Base-by-base conservation (phyloP, 192 early-diverging fungal genomes). In the Umbelopsis isabellina region DNA sequence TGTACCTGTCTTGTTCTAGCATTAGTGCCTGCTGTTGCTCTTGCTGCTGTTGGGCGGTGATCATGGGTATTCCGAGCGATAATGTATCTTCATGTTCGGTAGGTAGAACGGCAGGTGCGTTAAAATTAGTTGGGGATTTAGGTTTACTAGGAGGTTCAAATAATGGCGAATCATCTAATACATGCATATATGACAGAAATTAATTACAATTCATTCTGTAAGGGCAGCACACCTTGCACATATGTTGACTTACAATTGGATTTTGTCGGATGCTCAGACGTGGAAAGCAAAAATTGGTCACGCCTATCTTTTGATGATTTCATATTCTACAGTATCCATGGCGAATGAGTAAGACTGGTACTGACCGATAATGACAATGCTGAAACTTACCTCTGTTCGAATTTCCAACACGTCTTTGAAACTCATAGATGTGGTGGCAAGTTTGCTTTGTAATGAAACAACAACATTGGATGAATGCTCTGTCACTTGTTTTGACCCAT, bases 351-450 rank as follows among this genome's bases (percentile, higher is more conserved):
- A 48, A 67, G 6, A 4, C 49, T 30, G 27, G 1, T 30, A 30
- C 27, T 30, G 27, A 30, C n/a, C 44, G 20, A 16, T 44, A n/a
- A 41, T 21, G 10, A 30, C 15, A 23, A 30, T 37, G 35, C 30
- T 64, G 5, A 4, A 21, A 35, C 61, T 41, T 74, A 84, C 82
- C 70, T 91, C 85, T 64, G 94, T 98, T 22, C 98, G 86, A 44
- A 98, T 87, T 76, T 99, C 95, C n/a, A 99, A 82, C 10, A 99
- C 93, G 71, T 94, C 90, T 75, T 97, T 98, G 75, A 99, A 99
- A 25, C 86, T 88, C 51, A 89, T 91, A 9, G 91, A 93, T 11
- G 97, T 97, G 67, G 81, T 89, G 1, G 96, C 97, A 49, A 99
- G 83, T 80, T 90, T 93, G 37, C 94, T 92, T 81, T 98, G 95